Evolutionary conservation across 2,329 filamentous ascomycete species (phyloP), one percentile per base, ranked within the genome.

Genomic region (Rhytidhysteron rufulum): DNA sequence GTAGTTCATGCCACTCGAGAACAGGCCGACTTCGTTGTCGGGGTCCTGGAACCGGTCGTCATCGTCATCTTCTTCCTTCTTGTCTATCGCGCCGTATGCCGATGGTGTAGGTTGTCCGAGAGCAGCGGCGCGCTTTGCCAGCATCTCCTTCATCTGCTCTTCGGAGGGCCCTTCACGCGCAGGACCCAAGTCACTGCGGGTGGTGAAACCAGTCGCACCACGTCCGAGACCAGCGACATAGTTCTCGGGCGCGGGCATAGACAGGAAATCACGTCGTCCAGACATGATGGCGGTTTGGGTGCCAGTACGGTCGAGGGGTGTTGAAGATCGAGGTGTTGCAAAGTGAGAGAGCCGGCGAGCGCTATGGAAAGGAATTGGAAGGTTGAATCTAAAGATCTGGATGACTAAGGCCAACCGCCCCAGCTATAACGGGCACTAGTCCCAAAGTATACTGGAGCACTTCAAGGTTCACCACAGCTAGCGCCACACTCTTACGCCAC

Each of bases 161-260:
- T 96, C 91, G 45, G 87, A 95, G 35, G 93, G 93, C 13, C 93
- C 93, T 72, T 96, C 91, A 57, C 91, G 81, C 43, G 91, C 91
- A 37, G 94, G 93, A 42, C 94, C 93, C 42, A 98, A 76, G 77
- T 98, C 93, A 42, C 91, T 97, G 58, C 94, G 83, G 30, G 93
- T 98, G 13, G 93, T 97, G 72, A 98, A 98, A 45, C 94, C 93
- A 6, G 93, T 98, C 17, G 94, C 94, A 70, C 93, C 93, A 77
- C 94, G 86, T 69, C 93, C 93, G 48, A 98, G 83, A 79, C 93
- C 93, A 49, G 93, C 93, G 49, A 98, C 91, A 54, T 78, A 78
- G 63, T 78, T 78, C 55, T 77, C 74, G 32, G 74, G 74, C 56
- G 74, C 74, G 39, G 85, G 83, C 67, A 95, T 89, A 68, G 79